phyloP scores from a whole-genome alignment of 176 grass and related monocot genomes.

The Carex pumila region DNA sequence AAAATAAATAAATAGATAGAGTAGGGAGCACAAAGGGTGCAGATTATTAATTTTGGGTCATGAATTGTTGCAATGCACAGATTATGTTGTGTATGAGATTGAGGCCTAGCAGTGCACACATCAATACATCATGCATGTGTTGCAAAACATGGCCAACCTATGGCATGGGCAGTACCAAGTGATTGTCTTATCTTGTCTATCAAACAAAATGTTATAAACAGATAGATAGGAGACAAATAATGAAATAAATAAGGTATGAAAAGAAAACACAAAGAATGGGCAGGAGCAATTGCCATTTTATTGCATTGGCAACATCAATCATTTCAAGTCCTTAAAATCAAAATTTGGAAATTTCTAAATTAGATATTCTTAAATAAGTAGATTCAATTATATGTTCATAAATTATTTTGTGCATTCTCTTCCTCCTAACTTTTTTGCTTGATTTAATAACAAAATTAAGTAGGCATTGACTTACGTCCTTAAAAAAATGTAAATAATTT shows the following conservation, averaged over 20 bases:
- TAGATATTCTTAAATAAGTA: background rate
- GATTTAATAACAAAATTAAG: no score
- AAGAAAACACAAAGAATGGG: background rate
- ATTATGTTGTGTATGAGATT: background rate
- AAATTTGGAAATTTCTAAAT: background rate
- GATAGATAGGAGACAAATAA: background rate
- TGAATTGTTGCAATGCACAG: background rate
- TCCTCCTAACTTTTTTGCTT: no score
- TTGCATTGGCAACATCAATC: background rate
- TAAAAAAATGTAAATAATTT: no score
- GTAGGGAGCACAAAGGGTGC: no score
- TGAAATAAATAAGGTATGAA: background rate
- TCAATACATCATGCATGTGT: background rate
- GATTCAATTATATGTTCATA: no score
- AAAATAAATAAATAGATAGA: no score
- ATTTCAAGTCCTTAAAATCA: background rate
- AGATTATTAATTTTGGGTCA: background rate
- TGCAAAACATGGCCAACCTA: background rate
- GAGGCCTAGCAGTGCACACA: background rate
- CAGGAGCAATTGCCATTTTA: background rate
- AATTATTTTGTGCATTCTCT: no score
- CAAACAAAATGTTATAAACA: background rate
- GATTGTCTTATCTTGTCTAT: background rate
- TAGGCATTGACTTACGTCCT: no score
- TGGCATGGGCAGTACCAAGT: background rate